Conservation (phyloP, 495 filamentous ascomycete genomes). For the Chaetomium tenue region DNA sequence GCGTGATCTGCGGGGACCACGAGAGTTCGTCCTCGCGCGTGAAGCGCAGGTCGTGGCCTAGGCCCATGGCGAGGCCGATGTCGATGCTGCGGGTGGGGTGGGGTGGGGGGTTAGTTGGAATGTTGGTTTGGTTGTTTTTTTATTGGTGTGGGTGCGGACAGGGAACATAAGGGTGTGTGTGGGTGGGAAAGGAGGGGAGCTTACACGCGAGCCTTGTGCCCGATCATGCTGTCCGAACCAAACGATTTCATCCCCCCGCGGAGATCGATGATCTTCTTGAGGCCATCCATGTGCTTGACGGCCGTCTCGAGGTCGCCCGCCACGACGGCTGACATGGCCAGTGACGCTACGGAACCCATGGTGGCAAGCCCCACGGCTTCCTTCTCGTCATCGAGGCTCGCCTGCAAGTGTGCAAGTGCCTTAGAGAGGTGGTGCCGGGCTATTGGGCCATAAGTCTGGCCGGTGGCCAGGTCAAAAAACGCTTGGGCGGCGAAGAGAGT, state of each 20-base stretch:
- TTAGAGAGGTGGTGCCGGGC: slow-evolving; percentile 14
- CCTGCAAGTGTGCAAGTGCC: slow-evolving; percentile 10
- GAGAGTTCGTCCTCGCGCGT: not conserved
- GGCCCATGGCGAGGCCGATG: slow-evolving; percentile 16
- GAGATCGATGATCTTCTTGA: slow-evolving; percentile 13
- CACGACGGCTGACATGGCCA: slow-evolving; percentile 18
- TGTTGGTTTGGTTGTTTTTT: too few species aligned
- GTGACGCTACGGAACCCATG: slow-evolving; percentile 17
- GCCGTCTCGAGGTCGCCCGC: slow-evolving; percentile 18
- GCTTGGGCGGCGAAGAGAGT: slow-evolving; percentile 21
- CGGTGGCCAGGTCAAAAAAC: slow-evolving; percentile 11
- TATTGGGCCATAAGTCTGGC: not conserved
- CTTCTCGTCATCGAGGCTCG: slow-evolving; percentile 5
- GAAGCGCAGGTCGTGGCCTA: slow-evolving; percentile 17
- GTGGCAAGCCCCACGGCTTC: slow-evolving; percentile 12
- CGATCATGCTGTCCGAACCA: not conserved
- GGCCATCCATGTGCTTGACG: slow-evolving; percentile 23
- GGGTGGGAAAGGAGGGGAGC: not conserved
- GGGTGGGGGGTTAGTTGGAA: too few species aligned
- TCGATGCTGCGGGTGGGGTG: slow-evolving; percentile 11
- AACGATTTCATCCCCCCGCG: slow-evolving; percentile 13
- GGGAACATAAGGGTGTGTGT: too few species aligned
- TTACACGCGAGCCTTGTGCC: slow-evolving; percentile 13
- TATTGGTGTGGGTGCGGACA: too few species aligned
- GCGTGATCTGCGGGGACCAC: slow-evolving; percentile 18